These are phyloP conservation scores for Evansstolkia leycettana DNA, from an alignment of 495 filamentous ascomycete genomes.

Conservation along the genomic window DNA sequence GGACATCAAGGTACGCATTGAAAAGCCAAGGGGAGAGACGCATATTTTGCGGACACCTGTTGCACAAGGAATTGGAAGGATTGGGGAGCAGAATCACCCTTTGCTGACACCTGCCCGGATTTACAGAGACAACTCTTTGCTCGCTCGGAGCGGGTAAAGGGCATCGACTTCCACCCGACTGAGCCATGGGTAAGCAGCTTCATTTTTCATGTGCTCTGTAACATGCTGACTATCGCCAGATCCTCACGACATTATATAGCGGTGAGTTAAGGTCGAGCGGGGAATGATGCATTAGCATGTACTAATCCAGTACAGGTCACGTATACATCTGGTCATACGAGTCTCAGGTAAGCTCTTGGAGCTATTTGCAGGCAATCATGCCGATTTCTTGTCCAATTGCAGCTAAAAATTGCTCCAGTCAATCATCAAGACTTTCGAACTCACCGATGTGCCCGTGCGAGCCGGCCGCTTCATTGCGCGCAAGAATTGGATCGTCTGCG, in stretches of 20 bases:
- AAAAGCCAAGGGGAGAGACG: not conserved
- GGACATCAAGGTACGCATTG: slow-evolving; percentile 70
- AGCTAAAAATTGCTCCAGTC: slow-evolving; percentile 32
- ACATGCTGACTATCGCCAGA: slow-evolving; percentile 35
- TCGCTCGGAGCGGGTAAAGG: slow-evolving; percentile 85
- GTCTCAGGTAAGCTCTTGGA: slow-evolving; percentile 49
- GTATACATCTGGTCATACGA: slow-evolving; percentile 99
- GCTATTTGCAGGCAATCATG: not conserved
- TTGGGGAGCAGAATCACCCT: slow-evolving; percentile 10
- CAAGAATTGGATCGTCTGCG: slow-evolving; percentile 99
- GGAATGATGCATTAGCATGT: slow-evolving; percentile 1
- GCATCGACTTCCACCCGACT: slow-evolving; percentile 92
- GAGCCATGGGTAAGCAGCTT: slow-evolving; percentile 66
- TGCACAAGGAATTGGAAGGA: not conserved
- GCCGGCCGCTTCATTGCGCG: slow-evolving; percentile 93
- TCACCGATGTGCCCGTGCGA: slow-evolving; percentile 96
- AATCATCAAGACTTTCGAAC: slow-evolving; percentile 98
- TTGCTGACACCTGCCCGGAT: slow-evolving; percentile 18
- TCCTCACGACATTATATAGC: slow-evolving; percentile 91
- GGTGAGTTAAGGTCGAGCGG: slow-evolving; percentile 39
- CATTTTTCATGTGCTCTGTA: not conserved
- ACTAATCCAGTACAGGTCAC: slow-evolving; percentile 51
- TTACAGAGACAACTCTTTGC: slow-evolving; percentile 68
- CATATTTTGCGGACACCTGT: not conserved
- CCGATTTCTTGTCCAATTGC: not conserved